Percentiles rank a stretch among this genome's conserved stretches.
Evolutionary conservation across 352 stramenopile species (phyloP).

Genomic region (Phytophthora gonapodyides): DNA sequence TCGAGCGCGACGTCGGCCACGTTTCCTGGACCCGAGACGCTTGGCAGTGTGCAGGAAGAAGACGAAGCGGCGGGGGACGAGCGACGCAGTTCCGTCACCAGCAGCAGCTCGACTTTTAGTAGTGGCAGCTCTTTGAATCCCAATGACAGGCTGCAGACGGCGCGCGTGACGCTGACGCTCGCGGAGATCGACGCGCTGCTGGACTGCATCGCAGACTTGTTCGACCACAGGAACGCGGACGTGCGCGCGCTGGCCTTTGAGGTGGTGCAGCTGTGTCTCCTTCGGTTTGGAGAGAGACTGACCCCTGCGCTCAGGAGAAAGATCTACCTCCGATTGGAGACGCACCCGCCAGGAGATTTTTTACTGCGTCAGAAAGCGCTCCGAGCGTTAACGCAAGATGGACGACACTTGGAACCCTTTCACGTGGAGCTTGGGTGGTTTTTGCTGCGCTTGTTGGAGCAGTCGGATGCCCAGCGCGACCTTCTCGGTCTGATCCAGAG

Average conservation of each 20-base stretch:
- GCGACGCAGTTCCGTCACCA: slow-evolving; percentile 7
- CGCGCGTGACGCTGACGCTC: slow-evolving; percentile 28
- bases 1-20: slow-evolving; percentile 33
- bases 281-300: slow-evolving; percentile 61
- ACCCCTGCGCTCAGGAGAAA: slow-evolving; percentile 47
- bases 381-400: slow-evolving; percentile 67
- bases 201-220: slow-evolving; percentile 71
- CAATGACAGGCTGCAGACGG: slow-evolving; percentile 16
- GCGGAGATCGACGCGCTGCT: slow-evolving; percentile 65
- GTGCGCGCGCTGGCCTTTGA: slow-evolving; percentile 78
- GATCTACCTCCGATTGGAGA: slow-evolving; percentile 64
- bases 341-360: slow-evolving; percentile 55
- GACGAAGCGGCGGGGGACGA: slow-evolving; percentile 17
- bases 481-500: slow-evolving; percentile 75
- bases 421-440: slow-evolving; percentile 74
- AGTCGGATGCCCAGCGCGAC: slow-evolving; percentile 83
- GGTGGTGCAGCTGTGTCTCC: slow-evolving; percentile 68
- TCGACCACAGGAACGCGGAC: slow-evolving; percentile 70
- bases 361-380: slow-evolving; percentile 66
- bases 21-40: slow-evolving; percentile 28
- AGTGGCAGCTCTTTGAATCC: slow-evolving; percentile 18
- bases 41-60: slow-evolving; percentile 37
- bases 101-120: slow-evolving; percentile 27
- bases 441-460: slow-evolving; percentile 71
- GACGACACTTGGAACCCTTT: slow-evolving; percentile 70